Percentiles rank a stretch among this genome's conserved stretches.
Evolutionary conservation across 305 asterid species (phyloP).

Genomic region (Euphrasia arctica): DNA sequence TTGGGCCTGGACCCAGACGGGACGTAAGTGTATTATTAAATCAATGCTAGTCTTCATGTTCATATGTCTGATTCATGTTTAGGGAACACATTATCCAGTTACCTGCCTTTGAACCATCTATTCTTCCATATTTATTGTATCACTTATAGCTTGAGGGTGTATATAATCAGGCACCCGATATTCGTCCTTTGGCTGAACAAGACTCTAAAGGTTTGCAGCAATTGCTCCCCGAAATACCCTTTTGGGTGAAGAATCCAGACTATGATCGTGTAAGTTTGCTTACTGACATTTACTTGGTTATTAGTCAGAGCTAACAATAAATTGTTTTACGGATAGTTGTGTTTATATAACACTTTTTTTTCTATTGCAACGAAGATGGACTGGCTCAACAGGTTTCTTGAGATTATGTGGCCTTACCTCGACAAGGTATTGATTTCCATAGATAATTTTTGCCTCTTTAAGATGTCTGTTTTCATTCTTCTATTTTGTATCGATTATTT

Average conservation of each 20-base stretch:
- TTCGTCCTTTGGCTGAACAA: constrained; percentile 81
- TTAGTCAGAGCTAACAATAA: background rate
- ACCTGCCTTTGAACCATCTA: background rate
- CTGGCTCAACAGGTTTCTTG: constrained; percentile 69
- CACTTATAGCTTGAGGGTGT: constrained; percentile 27
- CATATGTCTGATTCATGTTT: background rate
- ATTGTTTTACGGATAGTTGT: constrained; percentile 14
- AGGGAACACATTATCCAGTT: background rate
- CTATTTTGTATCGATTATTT: constrained; percentile 19
- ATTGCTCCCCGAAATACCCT: constrained; percentile 84
- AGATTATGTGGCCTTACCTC: constrained; percentile 55
- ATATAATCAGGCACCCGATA: constrained; percentile 67
- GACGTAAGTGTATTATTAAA: background rate
- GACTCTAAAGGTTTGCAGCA: constrained; percentile 59
- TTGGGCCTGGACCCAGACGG: background rate
- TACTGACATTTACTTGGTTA: constrained; percentile 17
- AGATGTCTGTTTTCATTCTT: constrained; percentile 8
- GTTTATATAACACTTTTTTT: constrained; percentile 16
- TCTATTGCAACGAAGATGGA: constrained; percentile 55
- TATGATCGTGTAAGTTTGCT: constrained; percentile 79
- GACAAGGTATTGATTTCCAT: constrained; percentile 64
- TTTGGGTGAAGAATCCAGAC: constrained; percentile 94
- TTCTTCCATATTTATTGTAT: constrained; percentile 13
- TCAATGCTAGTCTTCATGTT: constrained; percentile 2
- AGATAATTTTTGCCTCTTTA: constrained; percentile 8